phyloP scores from a whole-genome alignment of 2,329 filamentous ascomycete species.

The Karstenula rhodostoma region DNA sequence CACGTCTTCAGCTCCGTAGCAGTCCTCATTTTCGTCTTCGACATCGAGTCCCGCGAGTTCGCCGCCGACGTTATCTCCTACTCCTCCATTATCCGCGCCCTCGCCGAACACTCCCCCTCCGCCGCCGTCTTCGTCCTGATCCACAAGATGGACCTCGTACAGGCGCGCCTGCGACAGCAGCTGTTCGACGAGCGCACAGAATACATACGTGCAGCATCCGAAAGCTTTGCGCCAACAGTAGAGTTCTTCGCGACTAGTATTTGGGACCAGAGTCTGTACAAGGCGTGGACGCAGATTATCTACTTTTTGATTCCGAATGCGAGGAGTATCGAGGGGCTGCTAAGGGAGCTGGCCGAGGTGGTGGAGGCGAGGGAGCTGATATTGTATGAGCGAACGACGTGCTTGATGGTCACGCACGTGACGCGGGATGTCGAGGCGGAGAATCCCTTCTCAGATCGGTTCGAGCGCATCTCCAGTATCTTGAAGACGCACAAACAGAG shows the following conservation, averaged over 20 bases:
- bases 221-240: conserved; percentile 69
- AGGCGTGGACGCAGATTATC: conserved; percentile 97
- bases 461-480: conserved; percentile 95
- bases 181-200: conserved; percentile 86
- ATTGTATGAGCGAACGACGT: conserved; percentile 93
- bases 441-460: conserved; percentile 91
- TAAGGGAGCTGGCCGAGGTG: conserved; percentile 80
- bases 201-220: conserved; percentile 78
- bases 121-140: conserved; percentile 94
- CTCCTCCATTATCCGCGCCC: conserved; percentile 84
- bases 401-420: conserved; percentile 94
- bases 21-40: conserved; percentile 98
- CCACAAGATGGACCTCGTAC: conserved; percentile 98
- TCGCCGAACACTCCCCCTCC: conserved; percentile 81
- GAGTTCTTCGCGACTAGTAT: conserved; percentile 95
- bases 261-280: conserved; percentile 98
- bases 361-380: conserved; percentile 94
- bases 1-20: conserved; percentile 98
- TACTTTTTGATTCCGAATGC: conserved; percentile 98
- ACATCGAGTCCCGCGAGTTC: conserved; percentile 95
- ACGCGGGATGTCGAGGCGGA: conserved; percentile 75
- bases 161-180: conserved; percentile 76
- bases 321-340: conserved; percentile 83
- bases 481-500: conserved; percentile 98
- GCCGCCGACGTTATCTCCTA: conserved; percentile 93